A percentile compares a stretch with the other conserved stretches of the same genome.
Conservation (phyloP, 2,329 filamentous ascomycete genomes). For the Didymella pinodella region DNA sequence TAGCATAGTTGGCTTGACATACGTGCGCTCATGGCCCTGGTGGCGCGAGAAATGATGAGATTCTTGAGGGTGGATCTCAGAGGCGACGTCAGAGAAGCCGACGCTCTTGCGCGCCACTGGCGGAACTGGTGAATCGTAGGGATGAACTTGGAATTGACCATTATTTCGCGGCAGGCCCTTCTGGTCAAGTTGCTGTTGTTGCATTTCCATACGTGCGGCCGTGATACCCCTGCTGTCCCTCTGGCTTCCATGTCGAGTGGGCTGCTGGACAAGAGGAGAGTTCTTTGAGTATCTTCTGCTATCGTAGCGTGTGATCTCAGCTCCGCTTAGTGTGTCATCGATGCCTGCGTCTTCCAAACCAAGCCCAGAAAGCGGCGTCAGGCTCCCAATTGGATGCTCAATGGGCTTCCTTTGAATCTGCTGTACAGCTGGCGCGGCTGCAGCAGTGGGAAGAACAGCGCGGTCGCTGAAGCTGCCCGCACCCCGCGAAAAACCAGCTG, state of each 20-base stretch:
- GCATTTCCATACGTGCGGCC: conserved; percentile 50
- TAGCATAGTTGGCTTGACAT: conserved; percentile 67
- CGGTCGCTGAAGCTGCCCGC: conserved; percentile 46
- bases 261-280: conserved; percentile 27
- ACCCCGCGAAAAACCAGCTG: conserved; percentile 36
- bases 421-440: conserved; percentile 25
- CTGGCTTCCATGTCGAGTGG: conserved; percentile 29
- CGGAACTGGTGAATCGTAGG: conserved; percentile 35
- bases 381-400: conserved; percentile 14
- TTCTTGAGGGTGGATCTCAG: conserved; percentile 36
- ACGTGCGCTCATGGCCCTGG: conserved; percentile 58
- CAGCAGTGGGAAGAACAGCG: conserved; percentile 21
- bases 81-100: conserved; percentile 48
- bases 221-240: conserved; percentile 48
- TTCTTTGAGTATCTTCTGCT: conserved; percentile 40
- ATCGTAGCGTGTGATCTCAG: conserved; percentile 45
- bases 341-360: conserved; percentile 47
- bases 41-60: conserved; percentile 46
- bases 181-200: conserved; percentile 50
- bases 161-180: conserved; percentile 45
- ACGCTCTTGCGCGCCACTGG: conserved; percentile 52
- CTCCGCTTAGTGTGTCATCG: conserved; percentile 36
- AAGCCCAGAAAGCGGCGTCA: conserved; percentile 38
- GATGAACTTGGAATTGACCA: conserved; percentile 43
- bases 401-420: conserved; percentile 37